These are phyloP conservation scores for Penicilliopsis zonata DNA, from an alignment of 495 filamentous ascomycete genomes.

Conservation along the genomic window DNA sequence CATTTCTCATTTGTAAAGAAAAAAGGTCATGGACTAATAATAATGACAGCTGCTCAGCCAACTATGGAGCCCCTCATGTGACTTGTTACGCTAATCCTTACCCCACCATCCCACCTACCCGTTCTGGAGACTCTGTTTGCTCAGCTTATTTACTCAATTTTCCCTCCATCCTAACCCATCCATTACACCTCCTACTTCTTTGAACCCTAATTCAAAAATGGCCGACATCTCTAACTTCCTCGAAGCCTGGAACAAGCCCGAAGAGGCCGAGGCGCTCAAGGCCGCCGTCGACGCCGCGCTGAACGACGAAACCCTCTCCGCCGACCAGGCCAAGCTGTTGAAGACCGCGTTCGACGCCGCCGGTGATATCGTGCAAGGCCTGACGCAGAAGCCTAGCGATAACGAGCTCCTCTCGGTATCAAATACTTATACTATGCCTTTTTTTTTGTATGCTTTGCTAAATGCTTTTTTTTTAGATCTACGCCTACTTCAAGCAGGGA, in stretches of 20 bases:
- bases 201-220: constrained; percentile 13
- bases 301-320: constrained; percentile 7
- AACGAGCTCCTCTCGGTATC: constrained; percentile 48
- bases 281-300: constrained; percentile 9
- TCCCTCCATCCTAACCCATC: constrained; percentile 7
- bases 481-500: constrained; percentile 47
- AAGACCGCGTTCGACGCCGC: constrained; percentile 22
- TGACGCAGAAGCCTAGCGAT: constrained; percentile 33
- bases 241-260: constrained; percentile 9
- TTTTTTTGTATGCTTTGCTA: background rate
- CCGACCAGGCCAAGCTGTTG: constrained; percentile 10
- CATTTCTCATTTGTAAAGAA: too few species aligned
- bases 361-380: constrained; percentile 50
- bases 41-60: too few species aligned
- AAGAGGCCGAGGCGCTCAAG: constrained; percentile 16
- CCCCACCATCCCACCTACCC: background rate
- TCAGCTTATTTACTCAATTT: background rate
- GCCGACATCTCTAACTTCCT: constrained; percentile 19
- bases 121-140: background rate
- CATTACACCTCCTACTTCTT: background rate
- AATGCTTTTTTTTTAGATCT: constrained; percentile 28
- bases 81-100: too few species aligned
- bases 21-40: too few species aligned
- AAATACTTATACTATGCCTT: background rate
- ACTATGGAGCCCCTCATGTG: too few species aligned